phyloP scores from a whole-genome alignment of 768 basidiomycete species.

The Lactarius hengduanensis region DNA sequence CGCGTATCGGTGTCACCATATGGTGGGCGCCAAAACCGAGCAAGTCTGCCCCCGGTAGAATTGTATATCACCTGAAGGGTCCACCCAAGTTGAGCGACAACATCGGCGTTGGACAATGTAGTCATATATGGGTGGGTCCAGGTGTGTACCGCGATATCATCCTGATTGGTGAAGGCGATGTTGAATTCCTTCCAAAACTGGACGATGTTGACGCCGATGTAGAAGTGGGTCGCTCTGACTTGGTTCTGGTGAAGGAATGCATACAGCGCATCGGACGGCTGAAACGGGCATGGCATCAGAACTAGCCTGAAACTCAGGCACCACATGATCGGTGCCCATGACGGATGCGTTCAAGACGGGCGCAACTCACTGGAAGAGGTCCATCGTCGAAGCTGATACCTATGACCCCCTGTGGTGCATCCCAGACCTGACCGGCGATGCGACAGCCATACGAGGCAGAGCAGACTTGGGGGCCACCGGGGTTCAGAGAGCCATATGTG shows the following conservation, averaged over 20 bases:
- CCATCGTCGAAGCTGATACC: slow-evolving; percentile 41
- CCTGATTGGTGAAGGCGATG: slow-evolving; percentile 34
- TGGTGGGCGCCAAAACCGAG: slow-evolving; percentile 84
- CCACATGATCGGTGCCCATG: not conserved
- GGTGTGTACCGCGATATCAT: slow-evolving; percentile 52
- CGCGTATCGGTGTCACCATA: slow-evolving; percentile 84
- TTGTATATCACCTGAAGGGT: slow-evolving; percentile 76
- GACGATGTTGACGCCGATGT: slow-evolving; percentile 46
- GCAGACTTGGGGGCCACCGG: slow-evolving; percentile 37
- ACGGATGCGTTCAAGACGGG: not conserved
- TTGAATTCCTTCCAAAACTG: slow-evolving; percentile 37
- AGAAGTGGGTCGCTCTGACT: slow-evolving; percentile 44
- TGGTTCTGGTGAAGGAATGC: slow-evolving; percentile 41
- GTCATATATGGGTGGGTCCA: slow-evolving; percentile 85
- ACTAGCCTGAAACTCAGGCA: not conserved
- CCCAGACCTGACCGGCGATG: slow-evolving; percentile 36
- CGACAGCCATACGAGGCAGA: slow-evolving; percentile 37
- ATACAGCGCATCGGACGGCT: slow-evolving; percentile 38
- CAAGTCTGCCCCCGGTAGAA: slow-evolving; percentile 72
- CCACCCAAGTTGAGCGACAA: slow-evolving; percentile 81
- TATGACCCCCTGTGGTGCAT: slow-evolving; percentile 43
- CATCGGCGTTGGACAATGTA: slow-evolving; percentile 59
- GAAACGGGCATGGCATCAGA: not conserved
- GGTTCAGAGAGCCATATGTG: slow-evolving; percentile 25
- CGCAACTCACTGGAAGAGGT: slow-evolving; percentile 31